Percentiles rank a stretch among this genome's conserved stretches.
Conservation (phyloP, 306 rosid genomes). For the Abrus precatorius region DNA sequence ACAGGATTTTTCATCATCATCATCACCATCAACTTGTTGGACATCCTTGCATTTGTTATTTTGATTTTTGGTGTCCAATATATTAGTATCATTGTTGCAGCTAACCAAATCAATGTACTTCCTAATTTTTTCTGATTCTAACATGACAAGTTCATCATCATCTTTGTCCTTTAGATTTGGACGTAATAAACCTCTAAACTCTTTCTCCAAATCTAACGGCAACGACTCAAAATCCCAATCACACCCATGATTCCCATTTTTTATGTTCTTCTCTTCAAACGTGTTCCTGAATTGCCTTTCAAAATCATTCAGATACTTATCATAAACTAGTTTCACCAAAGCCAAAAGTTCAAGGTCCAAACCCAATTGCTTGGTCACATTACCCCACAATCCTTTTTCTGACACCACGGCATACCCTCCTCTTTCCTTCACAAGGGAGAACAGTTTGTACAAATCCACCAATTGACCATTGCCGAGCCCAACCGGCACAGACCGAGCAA, state of each 20-base stretch:
- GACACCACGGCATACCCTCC: slow-evolving; percentile 79
- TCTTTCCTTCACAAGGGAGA: slow-evolving; percentile 64
- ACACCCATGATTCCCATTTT: slow-evolving; percentile 51
- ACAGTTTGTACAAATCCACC: slow-evolving; percentile 74
- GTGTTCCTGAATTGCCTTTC: slow-evolving; percentile 69
- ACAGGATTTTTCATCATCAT: slow-evolving; percentile 36
- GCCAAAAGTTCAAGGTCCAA: slow-evolving; percentile 55
- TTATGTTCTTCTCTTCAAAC: slow-evolving; percentile 50
- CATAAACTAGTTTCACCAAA: slow-evolving; percentile 67
- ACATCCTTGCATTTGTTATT: slow-evolving; percentile 39
- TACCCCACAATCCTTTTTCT: slow-evolving; percentile 66
- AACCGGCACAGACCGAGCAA: slow-evolving; percentile 67
- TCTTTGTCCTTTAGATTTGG: slow-evolving; percentile 45
- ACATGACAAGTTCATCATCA: slow-evolving; percentile 41
- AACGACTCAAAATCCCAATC: slow-evolving; percentile 47
- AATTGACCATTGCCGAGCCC: slow-evolving; percentile 63
- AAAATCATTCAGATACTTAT: slow-evolving; percentile 70
- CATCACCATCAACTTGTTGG: slow-evolving; percentile 32
- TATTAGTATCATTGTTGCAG: slow-evolving; percentile 44
- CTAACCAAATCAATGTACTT: slow-evolving; percentile 46
- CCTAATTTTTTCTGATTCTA: slow-evolving; percentile 50
- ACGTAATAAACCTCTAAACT: slow-evolving; percentile 59
- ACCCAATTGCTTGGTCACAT: slow-evolving; percentile 64
- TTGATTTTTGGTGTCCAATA: slow-evolving; percentile 42
- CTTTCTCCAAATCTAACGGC: slow-evolving; percentile 63